Evolutionary conservation across 768 basidiomycete species (phyloP), one percentile per base, ranked within the genome.

Genomic region (Boletus vinaceobasis): DNA sequence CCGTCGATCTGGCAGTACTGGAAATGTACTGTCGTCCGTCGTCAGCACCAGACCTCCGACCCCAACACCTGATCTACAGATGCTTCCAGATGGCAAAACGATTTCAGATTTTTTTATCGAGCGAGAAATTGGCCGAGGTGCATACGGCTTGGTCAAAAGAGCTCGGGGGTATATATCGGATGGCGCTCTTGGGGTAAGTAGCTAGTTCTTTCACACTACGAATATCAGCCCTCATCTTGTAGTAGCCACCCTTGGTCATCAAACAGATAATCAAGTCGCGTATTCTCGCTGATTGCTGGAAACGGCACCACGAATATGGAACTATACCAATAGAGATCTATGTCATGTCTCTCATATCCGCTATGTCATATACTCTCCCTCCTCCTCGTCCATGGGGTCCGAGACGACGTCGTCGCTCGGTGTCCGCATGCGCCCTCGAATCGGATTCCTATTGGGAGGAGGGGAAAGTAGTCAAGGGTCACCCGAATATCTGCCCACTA

Each of bases 231-330:
- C 60, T 61, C 46, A 59, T 55, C 44, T 10, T 50, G 31, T 37
- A 32, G 52, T 48, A 94, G 93, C 88, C 93, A 4, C 85, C 89
- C 36, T 74, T 97, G 56, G 88, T 99, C 63, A 93, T 99, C 73
- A 99, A 99, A 68, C 95, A 97, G 72, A 87, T 98, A 65, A 95
- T 98, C 77, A 98, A 98, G 73, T 94, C 92, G 44, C 90, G 97
- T 48, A 99, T 99, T 56, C 81, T 99, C 49, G 96, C 96, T 31
- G 96, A 99, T 74, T 98, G 96, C 72, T 99, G 97, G 97, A 98
- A 98, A 77, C 91, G 90, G 66, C 96, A 99, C 69, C 89, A 90
- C 40, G 84, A 87, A 58, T 83, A 90, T 69, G 96, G 96, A 53
- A 97, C 97, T 8, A 97, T 98, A 64, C 96, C 97, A 15, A 96